Conservation (phyloP, 176 grass and related monocot species). For the Elaeis guineensis region DNA sequence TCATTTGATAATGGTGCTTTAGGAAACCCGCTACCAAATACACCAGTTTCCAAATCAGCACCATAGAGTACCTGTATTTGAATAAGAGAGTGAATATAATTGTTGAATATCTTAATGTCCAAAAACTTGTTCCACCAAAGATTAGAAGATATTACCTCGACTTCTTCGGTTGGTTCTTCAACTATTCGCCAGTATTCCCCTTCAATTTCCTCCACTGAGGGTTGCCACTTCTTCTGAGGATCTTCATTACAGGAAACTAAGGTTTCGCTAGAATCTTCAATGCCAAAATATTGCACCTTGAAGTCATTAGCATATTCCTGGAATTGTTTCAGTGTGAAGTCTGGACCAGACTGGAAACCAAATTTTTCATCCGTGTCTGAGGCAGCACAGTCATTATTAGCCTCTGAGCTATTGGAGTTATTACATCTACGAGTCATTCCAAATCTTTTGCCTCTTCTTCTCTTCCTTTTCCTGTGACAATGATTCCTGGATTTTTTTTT, state of each 20-base stretch:
- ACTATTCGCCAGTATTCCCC: constrained; percentile 98
- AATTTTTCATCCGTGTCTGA: constrained; percentile 69
- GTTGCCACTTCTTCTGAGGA: constrained; percentile 38
- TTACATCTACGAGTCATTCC: constrained; percentile 62
- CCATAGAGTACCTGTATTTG: constrained; percentile 69
- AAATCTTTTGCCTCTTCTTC: constrained; percentile 77
- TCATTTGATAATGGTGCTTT: constrained; percentile 33
- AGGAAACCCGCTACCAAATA: constrained; percentile 75
- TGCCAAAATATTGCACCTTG: constrained; percentile 73
- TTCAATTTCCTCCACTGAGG: constrained; percentile 80
- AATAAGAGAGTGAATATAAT: not conserved
- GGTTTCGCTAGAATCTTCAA: constrained; percentile 8
- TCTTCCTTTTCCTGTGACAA: constrained; percentile 60
- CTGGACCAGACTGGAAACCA: constrained; percentile 87
- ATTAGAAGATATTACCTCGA: constrained; percentile 44
- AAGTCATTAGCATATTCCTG: constrained; percentile 59
- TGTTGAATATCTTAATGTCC: too few species aligned
- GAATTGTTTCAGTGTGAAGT: constrained; percentile 71
- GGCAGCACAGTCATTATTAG: constrained; percentile 22
- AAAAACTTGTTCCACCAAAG: too few species aligned
- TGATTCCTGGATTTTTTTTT: constrained; percentile 53
- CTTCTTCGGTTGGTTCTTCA: constrained; percentile 63
- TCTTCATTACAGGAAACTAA: constrained; percentile 5
- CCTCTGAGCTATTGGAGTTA: constrained; percentile 30
- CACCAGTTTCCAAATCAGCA: constrained; percentile 83